These are phyloP conservation scores for Amanita polypyramis DNA, from an alignment of 768 basidiomycete genomes.

Conservation along the genomic window DNA sequence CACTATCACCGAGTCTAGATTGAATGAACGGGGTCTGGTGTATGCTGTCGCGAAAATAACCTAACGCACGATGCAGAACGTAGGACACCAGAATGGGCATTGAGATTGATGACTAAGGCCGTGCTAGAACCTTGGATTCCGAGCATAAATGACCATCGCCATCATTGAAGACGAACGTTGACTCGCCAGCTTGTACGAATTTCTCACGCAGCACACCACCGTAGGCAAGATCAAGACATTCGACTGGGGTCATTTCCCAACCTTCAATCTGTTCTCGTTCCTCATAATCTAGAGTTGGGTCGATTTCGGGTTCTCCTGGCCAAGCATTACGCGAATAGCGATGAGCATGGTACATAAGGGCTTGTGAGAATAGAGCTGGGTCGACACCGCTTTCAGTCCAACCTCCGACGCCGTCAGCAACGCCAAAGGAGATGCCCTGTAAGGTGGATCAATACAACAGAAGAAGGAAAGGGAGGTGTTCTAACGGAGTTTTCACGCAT, in stretches of 20 bases:
- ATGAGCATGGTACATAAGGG: conserved; percentile 81
- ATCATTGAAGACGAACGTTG: conserved; percentile 12
- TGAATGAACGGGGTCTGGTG: conserved; percentile 6
- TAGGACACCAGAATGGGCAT: conserved; percentile 62
- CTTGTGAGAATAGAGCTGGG: conserved; percentile 84
- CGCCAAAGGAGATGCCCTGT: conserved; percentile 70
- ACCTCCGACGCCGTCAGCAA: conserved; percentile 91
- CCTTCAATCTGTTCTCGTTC: conserved; percentile 57
- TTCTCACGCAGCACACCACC: conserved; percentile 60
- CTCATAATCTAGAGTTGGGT: conserved; percentile 67
- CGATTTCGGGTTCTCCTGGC: conserved; percentile 78
- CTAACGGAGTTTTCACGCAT: conserved; percentile 75
- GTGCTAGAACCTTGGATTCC: conserved; percentile 65
- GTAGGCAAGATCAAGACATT: conserved; percentile 66
- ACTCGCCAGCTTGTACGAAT: conserved; percentile 54
- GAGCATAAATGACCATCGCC: neutral
- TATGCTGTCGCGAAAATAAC: conserved; percentile 5
- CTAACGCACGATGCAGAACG: conserved; percentile 65
- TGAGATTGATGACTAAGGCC: conserved; percentile 65
- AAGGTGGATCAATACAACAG: conserved; percentile 19
- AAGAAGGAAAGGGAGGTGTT: conserved; percentile 12
- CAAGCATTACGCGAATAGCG: conserved; percentile 62
- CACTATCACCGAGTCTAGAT: conserved; percentile 68
- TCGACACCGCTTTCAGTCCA: conserved; percentile 82
- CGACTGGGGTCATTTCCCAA: conserved; percentile 65